Evolutionary conservation across 129 eudicot genomes (phyloP).

Genomic region (Tagetes patula): DNA sequence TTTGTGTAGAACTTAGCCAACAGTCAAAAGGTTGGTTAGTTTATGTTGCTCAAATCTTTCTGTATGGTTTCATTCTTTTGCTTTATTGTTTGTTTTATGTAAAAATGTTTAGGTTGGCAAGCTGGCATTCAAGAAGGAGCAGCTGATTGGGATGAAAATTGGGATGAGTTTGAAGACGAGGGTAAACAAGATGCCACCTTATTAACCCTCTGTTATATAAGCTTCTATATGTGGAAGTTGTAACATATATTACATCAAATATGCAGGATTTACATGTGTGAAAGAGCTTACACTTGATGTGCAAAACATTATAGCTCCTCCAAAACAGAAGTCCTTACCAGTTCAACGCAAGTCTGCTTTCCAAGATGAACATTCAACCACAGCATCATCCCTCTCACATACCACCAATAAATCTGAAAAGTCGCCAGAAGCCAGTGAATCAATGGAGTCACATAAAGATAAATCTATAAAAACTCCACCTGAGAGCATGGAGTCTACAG

Average conservation of each 20-base stretch:
- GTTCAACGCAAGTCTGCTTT: constrained; percentile 39
- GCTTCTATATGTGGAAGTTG: neutral
- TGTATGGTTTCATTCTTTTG: neutral
- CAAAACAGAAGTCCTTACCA: constrained; percentile 54
- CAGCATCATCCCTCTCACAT: constrained; percentile 38
- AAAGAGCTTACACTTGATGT: constrained; percentile 89
- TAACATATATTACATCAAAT: neutral
- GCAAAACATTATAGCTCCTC: constrained; percentile 77
- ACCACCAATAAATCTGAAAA: constrained; percentile 36
- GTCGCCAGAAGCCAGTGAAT: constrained; percentile 32
- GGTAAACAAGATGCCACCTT: constrained; percentile 41
- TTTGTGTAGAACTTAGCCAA: neutral
- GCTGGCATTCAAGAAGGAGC: constrained; percentile 74
- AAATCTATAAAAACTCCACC: constrained; percentile 53
- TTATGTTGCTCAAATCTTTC: neutral
- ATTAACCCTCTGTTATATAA: constrained; percentile 4
- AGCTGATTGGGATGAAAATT: constrained; percentile 88
- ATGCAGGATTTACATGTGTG: constrained; percentile 66
- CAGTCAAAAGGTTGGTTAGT: neutral
- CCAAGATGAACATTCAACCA: constrained; percentile 27
- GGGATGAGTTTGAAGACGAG: constrained; percentile 93
- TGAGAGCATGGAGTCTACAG: constrained; percentile 48
- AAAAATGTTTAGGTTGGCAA: constrained; percentile 71
- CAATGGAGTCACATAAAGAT: constrained; percentile 32
- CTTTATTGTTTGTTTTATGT: constrained; percentile 11